Percentiles rank a stretch among this genome's conserved stretches.
Conservation (phyloP, 495 filamentous ascomycete species). For the Hypoxylon lienhwacheense region DNA sequence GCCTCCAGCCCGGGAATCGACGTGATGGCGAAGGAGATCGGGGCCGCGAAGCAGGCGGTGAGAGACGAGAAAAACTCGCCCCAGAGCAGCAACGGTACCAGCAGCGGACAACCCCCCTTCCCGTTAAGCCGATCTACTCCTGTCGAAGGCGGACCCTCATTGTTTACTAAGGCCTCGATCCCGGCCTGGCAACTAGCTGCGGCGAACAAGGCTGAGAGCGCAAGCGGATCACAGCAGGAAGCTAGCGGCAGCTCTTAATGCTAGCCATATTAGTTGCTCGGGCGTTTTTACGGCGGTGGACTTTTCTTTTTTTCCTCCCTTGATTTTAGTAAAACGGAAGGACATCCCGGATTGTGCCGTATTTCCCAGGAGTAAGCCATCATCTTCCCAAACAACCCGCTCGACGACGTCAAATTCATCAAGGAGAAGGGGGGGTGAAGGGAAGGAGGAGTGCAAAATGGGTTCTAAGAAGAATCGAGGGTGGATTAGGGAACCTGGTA, state of each 20-base stretch:
- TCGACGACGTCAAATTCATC: no score
- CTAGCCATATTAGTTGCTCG: background rate
- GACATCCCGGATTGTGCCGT: background rate
- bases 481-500: no score
- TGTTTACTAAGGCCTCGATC: constrained; percentile 69
- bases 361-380: no score
- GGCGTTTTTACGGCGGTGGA: background rate
- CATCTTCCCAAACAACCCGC: no score
- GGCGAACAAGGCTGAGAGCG: constrained; percentile 51
- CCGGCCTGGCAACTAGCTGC: constrained; percentile 92
- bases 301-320: background rate
- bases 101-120: constrained; percentile 41
- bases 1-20: constrained; percentile 39
- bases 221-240: constrained; percentile 27
- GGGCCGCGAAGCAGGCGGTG: constrained; percentile 15
- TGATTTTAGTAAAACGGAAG: background rate
- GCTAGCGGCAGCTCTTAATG: constrained; percentile 29
- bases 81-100: constrained; percentile 39
- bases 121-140: constrained; percentile 42
- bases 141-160: constrained; percentile 46
- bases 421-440: no score
- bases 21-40: constrained; percentile 36
- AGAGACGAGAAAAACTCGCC: constrained; percentile 31
- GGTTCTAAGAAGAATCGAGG: no score
- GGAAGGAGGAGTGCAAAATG: no score